Evolutionary conservation across 2,329 filamentous ascomycete genomes (phyloP), one percentile per base, ranked within the genome.

Genomic region (Paraphoma sp.): DNA sequence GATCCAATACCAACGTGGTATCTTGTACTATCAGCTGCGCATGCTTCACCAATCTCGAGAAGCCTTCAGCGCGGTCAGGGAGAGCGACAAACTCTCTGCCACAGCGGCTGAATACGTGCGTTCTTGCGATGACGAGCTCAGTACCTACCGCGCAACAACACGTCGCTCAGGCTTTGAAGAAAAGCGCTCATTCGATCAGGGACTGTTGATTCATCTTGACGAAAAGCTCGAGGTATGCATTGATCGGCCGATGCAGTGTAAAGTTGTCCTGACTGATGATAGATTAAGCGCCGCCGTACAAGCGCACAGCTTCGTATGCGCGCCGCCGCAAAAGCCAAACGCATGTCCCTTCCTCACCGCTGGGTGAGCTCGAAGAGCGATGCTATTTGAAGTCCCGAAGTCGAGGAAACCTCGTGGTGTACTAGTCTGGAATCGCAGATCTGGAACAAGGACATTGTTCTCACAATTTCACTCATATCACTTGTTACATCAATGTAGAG

Each of bases 131-230:
- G 64, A 68, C 3, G 64, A 68, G 43, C 48, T 67, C 14, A 53
- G 65, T 16, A n/a, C 55, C 11, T 48, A 60, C 16, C 48, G 45
- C 31, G 42, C 23, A 33, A 36, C 45, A 3, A 62, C 64, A 29
- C 65, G 65, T 23, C 64, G 72, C 14, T 63, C 67, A 8, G 72
- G 64, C 10, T 74, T 74, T 47, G 72, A 74, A 42, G 71, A 72
- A 23, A 63, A 57, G 8, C 64, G 72, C 12, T 62, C 57, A 4
- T 50, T 61, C 9, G 62, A 60, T 14, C 64, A 69, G 36, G 62
- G 58, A 9, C 40, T 65, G 9, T 43, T 72, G 2, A 57, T 55
- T 6, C 58, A 65, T n/a, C 30, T 71, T 7, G 56, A 61, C 16
- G 58, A 62, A 14, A 57, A 57, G 12, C 46, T 47, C 29, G 57